Evolutionary conservation across 1,284 basidiomycete species (phyloP), one percentile per base, ranked within the genome.

Genomic region (Moniliophthora roreri): DNA sequence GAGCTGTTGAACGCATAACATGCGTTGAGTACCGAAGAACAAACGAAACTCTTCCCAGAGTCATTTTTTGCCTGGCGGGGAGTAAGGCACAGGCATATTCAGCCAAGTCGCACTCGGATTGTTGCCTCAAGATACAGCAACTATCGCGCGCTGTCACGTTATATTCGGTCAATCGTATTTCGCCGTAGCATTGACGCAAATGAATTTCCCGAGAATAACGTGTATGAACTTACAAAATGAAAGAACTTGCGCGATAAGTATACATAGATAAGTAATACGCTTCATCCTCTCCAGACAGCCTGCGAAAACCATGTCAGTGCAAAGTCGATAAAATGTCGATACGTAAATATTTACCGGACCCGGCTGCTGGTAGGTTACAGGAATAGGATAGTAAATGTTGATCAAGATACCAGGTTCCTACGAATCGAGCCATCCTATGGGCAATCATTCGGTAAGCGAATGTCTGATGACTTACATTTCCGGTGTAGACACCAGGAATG

Each of bases 381-480:
- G 71, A 52, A 71, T 61, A 50, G 70, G 72, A 54, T 64, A 72
- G 61, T 73, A 69, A 58, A 74, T 73, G 57, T 74, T 71, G 62
- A 72, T 63, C 52, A 75, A 59, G 57, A 76, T 69, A 48, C 69
- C 68, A 28, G 69, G 65, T 54, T 70, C 68, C 66, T 67, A 48
- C 10, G 52, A 15, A 51, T 26, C n/a, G n/a, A n/a, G 11, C 24
- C 36, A 26, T 16, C 26, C 23, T 34, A 26, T 38, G 20, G 11
- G 44, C 5, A 21, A 53, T 44, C 42, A 53, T 23, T 36, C 18
- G 6, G 5, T 35, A 36, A 8, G 3, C 15, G 7, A 13, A 36
- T 35, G 4, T 7, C 13, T 15, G 51, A n/a, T 5, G 20, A 53
- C 62, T 57, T 24, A 65, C 68, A 41, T 62, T 59, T 46, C 69